Conservation (phyloP, 148 eudicot species). For the Linanthus parryae region DNA sequence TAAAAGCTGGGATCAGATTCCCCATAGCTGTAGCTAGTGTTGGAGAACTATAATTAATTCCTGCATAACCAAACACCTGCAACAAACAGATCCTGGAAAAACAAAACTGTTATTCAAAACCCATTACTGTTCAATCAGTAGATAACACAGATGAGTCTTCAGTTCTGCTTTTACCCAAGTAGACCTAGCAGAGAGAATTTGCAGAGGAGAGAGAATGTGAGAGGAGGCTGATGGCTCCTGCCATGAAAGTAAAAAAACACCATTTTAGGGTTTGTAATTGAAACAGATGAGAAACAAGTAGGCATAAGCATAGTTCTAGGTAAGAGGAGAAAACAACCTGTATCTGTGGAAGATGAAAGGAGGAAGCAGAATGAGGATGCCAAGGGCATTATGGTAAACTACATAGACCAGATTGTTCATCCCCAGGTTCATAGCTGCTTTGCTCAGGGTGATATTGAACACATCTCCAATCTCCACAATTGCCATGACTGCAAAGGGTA, state of each 20-base stretch:
- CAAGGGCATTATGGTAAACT: slow-evolving; percentile 52
- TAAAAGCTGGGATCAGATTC: slow-evolving; percentile 57
- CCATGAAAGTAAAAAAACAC: not conserved
- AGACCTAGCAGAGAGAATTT: slow-evolving; percentile 50
- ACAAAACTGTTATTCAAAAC: too few species aligned
- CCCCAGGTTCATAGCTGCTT: slow-evolving; percentile 47
- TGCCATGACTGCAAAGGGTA: slow-evolving; percentile 46
- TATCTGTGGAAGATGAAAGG: slow-evolving; percentile 18
- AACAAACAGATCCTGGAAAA: slow-evolving; percentile 40
- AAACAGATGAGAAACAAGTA: too few species aligned
- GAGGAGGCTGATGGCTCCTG: slow-evolving; percentile 36
- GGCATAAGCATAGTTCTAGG: too few species aligned
- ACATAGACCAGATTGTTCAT: slow-evolving; percentile 50
- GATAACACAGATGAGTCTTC: too few species aligned
- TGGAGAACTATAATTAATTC: slow-evolving; percentile 60
- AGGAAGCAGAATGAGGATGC: slow-evolving; percentile 42
- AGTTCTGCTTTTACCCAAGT: slow-evolving; percentile 57
- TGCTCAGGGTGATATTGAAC: too few species aligned
- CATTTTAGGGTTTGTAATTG: too few species aligned
- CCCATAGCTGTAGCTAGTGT: slow-evolving; percentile 63
- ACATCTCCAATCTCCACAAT: slow-evolving; percentile 41
- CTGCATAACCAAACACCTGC: slow-evolving; percentile 42
- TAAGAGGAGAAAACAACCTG: too few species aligned
- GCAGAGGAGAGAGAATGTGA: slow-evolving; percentile 40
- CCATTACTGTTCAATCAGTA: too few species aligned